Evolutionary conservation across 192 early-diverging fungal genomes (phyloP).

Genomic region (Coemansia sp.): DNA sequence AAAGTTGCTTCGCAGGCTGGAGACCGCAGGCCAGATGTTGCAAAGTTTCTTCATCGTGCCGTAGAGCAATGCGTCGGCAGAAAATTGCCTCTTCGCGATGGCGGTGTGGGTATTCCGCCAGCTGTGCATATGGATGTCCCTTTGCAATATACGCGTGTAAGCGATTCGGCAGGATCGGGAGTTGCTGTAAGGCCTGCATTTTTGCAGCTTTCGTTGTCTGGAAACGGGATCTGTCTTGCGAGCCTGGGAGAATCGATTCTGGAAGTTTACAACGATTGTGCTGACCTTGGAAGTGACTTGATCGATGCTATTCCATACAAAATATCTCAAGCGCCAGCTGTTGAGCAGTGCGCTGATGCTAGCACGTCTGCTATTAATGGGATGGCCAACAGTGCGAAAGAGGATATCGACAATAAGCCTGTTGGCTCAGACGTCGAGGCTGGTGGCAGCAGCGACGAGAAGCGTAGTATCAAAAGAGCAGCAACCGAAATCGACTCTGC

Average conservation of each 20-base stretch:
- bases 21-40: slow-evolving; percentile 1
- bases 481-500: slow-evolving; percentile 14
- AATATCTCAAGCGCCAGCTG: background rate
- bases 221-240: background rate
- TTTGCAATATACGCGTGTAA: background rate
- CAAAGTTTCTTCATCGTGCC: background rate
- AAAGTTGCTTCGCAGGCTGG: slow-evolving; percentile 5
- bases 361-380: background rate
- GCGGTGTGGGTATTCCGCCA: background rate
- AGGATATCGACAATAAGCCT: background rate
- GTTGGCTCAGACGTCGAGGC: background rate
- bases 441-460: background rate
- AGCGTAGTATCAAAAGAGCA: slow-evolving; percentile 12
- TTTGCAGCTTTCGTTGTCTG: background rate
- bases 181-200: background rate
- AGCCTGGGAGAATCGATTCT: slow-evolving; percentile 1
- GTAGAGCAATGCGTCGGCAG: background rate
- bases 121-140: background rate
- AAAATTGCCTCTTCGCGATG: background rate
- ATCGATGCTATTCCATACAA: background rate
- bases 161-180: background rate
- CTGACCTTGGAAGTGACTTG: background rate
- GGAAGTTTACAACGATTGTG: background rate
- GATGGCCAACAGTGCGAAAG: no score
- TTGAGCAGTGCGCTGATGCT: background rate